Evolutionary conservation across 106 monocot species (phyloP), one percentile per base, ranked within the genome.

Genomic region (Acorus calamus): DNA sequence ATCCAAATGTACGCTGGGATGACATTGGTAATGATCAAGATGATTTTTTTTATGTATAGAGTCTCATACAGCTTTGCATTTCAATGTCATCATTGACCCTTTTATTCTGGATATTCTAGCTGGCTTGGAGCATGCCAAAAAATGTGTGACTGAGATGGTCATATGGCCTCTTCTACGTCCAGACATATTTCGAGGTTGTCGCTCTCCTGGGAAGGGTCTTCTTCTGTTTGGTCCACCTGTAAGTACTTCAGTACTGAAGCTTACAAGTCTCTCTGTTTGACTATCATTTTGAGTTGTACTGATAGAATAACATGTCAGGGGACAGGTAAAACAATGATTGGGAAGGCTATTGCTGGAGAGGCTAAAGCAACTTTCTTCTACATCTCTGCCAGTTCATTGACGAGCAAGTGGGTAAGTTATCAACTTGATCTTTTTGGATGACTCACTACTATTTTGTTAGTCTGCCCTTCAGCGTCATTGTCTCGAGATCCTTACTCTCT

Each of bases 241-340:
- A 83, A 72, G 90, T 76, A 57, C 52, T 53, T 44, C 56, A 73
- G 4, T 49, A 41, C 57, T n/a, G 55, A 5, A 6, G 8, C 53
- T 2, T 55, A 11, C 4, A 52, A 49, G 8, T 43, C 50, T 54
- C 56, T 42, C 44, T 63, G 5, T 6, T 74, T 61, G 13, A 55
- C 46, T n/a, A 14, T 71, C 10, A 51, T 68, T 61, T 44, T 61
- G 44, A 62, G 2, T 50, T 48, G 8, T n/a, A 48, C 42, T 66
- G 11, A 62, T 28, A 61, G 46, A 44, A 10, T 3, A 1, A 10
- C 66, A 54, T 69, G 9, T 47, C 63, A 92, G 96, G 96, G 91
- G n/a, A 98, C 96, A 46, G 96, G 91, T 46, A 98, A 92, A 78
- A 98, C 96, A 70, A 92, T 92, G 96, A 88, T 98, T 44, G 96